These are phyloP conservation scores for Lactuca saligna DNA, from an alignment of 129 eudicot genomes.

Conservation along the genomic window DNA sequence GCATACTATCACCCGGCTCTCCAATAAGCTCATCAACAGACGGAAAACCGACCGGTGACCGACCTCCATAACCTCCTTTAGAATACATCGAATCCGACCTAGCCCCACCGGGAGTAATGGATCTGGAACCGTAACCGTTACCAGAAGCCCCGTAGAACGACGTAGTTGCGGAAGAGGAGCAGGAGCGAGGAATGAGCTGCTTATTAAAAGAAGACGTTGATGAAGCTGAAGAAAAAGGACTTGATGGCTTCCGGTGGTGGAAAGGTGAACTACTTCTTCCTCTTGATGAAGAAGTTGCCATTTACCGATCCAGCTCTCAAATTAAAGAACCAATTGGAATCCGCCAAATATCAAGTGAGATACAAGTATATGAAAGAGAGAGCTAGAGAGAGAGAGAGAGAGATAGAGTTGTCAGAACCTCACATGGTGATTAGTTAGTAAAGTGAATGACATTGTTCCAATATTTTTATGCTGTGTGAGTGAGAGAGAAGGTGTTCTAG, in stretches of 20 bases:
- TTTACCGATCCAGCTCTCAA: slow-evolving; percentile 27
- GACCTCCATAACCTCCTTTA: slow-evolving; percentile 41
- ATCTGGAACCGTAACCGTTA: slow-evolving; percentile 54
- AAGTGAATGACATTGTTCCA: slow-evolving; percentile 23
- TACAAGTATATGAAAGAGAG: background rate
- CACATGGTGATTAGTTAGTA: slow-evolving; percentile 28
- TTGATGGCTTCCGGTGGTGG: slow-evolving; percentile 57
- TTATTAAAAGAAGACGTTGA: slow-evolving; percentile 68
- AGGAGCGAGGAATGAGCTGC: slow-evolving; percentile 59
- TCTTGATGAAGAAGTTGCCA: slow-evolving; percentile 76
- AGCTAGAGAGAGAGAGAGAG: slow-evolving; percentile 17
- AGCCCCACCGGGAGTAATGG: slow-evolving; percentile 40
- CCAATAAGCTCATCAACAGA: slow-evolving; percentile 54
- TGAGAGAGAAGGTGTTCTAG: slow-evolving; percentile 15
- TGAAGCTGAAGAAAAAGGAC: slow-evolving; percentile 75
- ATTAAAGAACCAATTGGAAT: slow-evolving; percentile 17
- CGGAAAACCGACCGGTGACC: slow-evolving; percentile 72
- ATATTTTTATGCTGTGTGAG: slow-evolving; percentile 8
- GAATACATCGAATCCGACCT: slow-evolving; percentile 48
- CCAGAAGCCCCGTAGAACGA: slow-evolving; percentile 47
- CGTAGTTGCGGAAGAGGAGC: slow-evolving; percentile 49
- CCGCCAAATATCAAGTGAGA: slow-evolving; percentile 18
- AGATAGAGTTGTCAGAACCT: slow-evolving; percentile 18
- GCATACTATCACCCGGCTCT: slow-evolving; percentile 49
- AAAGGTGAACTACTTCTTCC: slow-evolving; percentile 79